Base-by-base conservation (phyloP, 345 rosid species). In the Bruguiera gymnorhiza region DNA sequence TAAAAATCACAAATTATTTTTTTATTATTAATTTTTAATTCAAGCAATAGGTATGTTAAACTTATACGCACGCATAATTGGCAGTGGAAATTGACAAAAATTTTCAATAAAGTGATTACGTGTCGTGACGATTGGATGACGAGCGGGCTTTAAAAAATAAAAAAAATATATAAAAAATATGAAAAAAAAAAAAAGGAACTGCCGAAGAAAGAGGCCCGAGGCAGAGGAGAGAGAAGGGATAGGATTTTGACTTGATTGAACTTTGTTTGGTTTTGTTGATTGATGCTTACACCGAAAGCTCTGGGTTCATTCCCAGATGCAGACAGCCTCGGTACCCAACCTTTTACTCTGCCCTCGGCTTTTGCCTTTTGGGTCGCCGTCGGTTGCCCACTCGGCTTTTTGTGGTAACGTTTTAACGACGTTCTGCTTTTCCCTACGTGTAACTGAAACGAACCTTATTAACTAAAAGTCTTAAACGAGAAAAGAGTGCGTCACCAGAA, bases 81-180 rank as follows among this genome's bases (percentile, higher is more conserved):
- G 27, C 27, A 26, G 67, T 6, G 4, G 59, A 55, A 21, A 55
- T 46, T 7, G 27, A 9, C 0, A 48, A 32, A 26, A 46, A n/a
- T 6, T 36, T n/a, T n/a, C 24, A 61, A 4, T 8, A 19, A 24
- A 6, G 11, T 4, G 1, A 4, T 34, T 4, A 21, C 65, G 29
- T 61, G 65, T 36, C 29, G 3, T 61, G 65, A 61, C 65, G 65
- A 61, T 5, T 43, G 18, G 54, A 24, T 63, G 67, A 63, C 67
- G 53, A 10, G 34, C 0, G 26, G 24, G 8, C 26, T 43, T 7
- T 27, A 27, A 27, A 27, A 27, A 27, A 27, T 27, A 27, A 34
- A 34, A 1, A 7, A 32, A 0, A 6, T 6, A 32, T 5, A 32
- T 5, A 32, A 32, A 0, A 32, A 2, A 34, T 0, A 36, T 26